Percentiles rank a stretch among this genome's conserved stretches.
These are phyloP conservation scores for Xerocomus potaroensis DNA, from an alignment of 768 basidiomycete species.

Conservation along the genomic window DNA sequence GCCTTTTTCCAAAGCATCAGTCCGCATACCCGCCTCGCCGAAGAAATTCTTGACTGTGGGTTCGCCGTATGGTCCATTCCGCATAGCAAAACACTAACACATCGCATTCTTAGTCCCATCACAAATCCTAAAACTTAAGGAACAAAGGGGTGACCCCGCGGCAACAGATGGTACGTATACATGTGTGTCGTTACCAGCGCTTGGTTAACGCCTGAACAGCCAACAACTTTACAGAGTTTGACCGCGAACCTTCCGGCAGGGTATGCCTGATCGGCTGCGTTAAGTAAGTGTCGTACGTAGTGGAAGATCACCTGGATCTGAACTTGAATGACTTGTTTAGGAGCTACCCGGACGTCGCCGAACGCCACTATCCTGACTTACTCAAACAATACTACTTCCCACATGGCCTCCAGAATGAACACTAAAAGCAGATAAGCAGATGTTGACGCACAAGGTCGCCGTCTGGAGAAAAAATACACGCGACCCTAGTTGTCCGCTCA, in stretches of 20 bases:
- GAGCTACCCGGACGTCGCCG: constrained; percentile 81
- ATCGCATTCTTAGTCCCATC: constrained; percentile 54
- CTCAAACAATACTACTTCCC: constrained; percentile 74
- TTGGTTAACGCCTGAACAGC: constrained; percentile 39
- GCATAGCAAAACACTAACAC: not conserved
- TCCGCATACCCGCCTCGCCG: constrained; percentile 46
- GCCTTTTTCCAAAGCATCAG: constrained; percentile 85
- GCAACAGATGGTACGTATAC: constrained; percentile 64
- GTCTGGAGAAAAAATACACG: too few relatives aligned
- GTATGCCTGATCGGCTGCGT: constrained; percentile 75
- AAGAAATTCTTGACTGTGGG: constrained; percentile 42
- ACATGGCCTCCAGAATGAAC: too few relatives aligned
- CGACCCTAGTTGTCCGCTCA: too few relatives aligned
- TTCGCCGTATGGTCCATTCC: constrained; percentile 19
- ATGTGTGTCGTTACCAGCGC: too few relatives aligned
- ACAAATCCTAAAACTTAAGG: constrained; percentile 59
- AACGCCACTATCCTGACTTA: constrained; percentile 70
- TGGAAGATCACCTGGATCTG: too few relatives aligned
- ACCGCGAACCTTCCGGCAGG: constrained; percentile 60
- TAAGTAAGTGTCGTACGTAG: constrained; percentile 48
- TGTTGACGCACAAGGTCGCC: too few relatives aligned
- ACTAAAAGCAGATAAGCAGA: too few relatives aligned
- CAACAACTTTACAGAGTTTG: constrained; percentile 78
- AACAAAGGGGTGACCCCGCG: constrained; percentile 48
- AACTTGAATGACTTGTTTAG: too few relatives aligned